Evolutionary conservation across 306 rosid genomes (phyloP), one percentile per base, ranked within the genome.

Genomic region (Acacia acuminata): DNA sequence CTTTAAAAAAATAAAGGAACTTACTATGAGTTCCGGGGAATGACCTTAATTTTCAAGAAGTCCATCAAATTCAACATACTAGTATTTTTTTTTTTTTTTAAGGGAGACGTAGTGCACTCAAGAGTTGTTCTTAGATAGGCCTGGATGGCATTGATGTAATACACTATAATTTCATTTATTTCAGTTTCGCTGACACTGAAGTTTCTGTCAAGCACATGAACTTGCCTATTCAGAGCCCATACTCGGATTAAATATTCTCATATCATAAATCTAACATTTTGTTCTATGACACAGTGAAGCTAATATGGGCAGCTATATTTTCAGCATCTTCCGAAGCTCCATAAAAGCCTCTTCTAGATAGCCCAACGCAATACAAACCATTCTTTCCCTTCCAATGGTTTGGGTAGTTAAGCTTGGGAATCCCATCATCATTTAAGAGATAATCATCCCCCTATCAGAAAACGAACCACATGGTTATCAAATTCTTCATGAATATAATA

Each of bases 321-420:
- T 91, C 55, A 40, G 97, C 94, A 84, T 92, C 97, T 0, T 7
- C 36, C 0, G 79, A 76, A 65, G 91, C 83, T 61, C 97, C 98
- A 64, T 77, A 82, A 0, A 94, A 55, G 15, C 97, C 98, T 76
- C 83, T 90, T 75, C 93, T 82, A 40, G 92, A 74, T 5, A 94
- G 36, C 22, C 97, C 94, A 77, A 83, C 89, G 22, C 98, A 94
- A 36, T 88, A 92, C 36, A 92, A 83, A 36, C 93, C 91, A 8
- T 89, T 90, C 63, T 78, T 68, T 20, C 97, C 97, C 68, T 90
- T 94, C 96, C 97, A 92, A 34, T 92, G 98, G 14, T 76, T 67
- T 1, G 96, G 94, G 79, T 77, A 82, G 44, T 77, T 72, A 0
- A 69, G 89, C 76, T 87, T 88, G 2, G 96, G 85, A 47, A 94